These are phyloP conservation scores for Apiospora pterosperma DNA, from an alignment of 2,329 filamentous ascomycete species.

Conservation along the genomic window DNA sequence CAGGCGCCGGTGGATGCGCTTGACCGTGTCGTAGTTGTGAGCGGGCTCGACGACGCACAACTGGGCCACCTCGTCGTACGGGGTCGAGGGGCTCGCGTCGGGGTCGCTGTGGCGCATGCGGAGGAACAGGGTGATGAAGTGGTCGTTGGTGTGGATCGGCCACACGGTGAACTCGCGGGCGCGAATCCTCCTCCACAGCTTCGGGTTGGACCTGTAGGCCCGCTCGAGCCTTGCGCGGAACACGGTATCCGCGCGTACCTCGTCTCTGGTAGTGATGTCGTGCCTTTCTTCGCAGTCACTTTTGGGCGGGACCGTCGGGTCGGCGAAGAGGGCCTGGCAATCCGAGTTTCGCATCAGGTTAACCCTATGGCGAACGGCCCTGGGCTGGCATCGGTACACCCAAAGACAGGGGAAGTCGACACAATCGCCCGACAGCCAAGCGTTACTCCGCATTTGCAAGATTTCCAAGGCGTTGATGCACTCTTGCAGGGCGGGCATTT, in stretches of 20 bases:
- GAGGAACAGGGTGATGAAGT: not conserved
- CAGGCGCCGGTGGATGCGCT: not conserved
- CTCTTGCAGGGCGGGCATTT: not conserved
- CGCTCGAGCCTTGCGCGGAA: not conserved
- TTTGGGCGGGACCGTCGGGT: not conserved
- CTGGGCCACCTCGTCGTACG: not conserved
- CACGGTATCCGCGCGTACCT: not conserved
- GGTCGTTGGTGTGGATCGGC: not conserved
- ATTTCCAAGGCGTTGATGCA: not conserved
- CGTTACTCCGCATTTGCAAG: not conserved
- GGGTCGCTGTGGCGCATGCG: not conserved
- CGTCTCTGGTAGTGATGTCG: not conserved
- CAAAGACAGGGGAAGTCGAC: not conserved
- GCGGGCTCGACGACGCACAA: not conserved
- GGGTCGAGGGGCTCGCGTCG: not conserved
- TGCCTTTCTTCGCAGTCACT: too few species aligned
- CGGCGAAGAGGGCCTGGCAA: not conserved
- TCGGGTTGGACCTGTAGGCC: not conserved
- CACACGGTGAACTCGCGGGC: constrained; percentile 5
- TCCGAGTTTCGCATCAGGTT: not conserved
- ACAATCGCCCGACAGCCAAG: not conserved
- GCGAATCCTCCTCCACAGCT: not conserved
- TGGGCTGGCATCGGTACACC: not conserved
- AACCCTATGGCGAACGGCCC: not conserved
- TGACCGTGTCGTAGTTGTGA: not conserved